Percentiles rank a stretch among this genome's conserved stretches.
Evolutionary conservation across 73 alveolate genomes (phyloP).

Genomic region (Paramecium pentaurelia): DNA sequence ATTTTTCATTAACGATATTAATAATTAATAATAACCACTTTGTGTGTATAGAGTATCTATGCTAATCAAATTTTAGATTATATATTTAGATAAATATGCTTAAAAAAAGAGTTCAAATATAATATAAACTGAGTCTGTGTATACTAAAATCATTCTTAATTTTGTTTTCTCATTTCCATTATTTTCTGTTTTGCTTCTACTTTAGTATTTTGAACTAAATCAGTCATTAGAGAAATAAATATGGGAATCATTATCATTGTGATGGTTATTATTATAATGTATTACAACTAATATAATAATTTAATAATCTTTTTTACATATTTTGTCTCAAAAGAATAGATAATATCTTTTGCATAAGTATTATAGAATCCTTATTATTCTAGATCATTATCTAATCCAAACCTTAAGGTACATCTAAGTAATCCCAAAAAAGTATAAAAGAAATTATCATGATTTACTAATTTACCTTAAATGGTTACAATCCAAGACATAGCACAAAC

Average conservation of each 20-base stretch:
- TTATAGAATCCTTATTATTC: neutral
- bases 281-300: neutral
- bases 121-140: neutral
- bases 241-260: neutral
- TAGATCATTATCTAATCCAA: neutral
- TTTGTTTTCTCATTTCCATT: neutral
- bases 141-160: neutral
- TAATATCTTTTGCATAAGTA: neutral
- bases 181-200: constrained; percentile 2
- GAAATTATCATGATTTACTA: neutral
- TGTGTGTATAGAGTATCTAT: neutral
- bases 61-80: neutral
- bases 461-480: neutral
- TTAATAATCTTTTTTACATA: neutral
- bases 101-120: neutral
- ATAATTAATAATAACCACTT: neutral
- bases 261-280: neutral
- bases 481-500: constrained; percentile 19
- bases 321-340: neutral
- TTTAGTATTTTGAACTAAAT: neutral
- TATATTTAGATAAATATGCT: neutral
- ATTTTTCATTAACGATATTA: constrained; percentile 8
- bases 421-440: neutral
- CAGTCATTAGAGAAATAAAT: neutral
- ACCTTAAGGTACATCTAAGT: neutral